These are phyloP conservation scores for Tetracladium setigerum DNA, from an alignment of 495 filamentous ascomycete species.

Conservation along the genomic window DNA sequence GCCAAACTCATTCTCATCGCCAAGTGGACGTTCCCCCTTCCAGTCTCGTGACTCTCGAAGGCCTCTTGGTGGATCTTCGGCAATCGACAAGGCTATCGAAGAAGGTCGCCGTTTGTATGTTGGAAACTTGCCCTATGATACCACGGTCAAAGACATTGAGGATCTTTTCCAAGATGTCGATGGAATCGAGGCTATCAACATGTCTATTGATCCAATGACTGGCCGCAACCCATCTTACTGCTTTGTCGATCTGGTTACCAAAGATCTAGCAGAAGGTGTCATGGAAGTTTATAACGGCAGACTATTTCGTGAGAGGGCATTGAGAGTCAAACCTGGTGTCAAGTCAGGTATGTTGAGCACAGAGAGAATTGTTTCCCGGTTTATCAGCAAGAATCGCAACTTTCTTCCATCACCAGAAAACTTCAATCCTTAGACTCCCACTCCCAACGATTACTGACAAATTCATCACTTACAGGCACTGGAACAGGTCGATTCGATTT, in stretches of 20 bases:
- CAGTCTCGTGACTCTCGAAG: too few relatives aligned
- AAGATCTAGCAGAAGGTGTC: slow-evolving; percentile 48
- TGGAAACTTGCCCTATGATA: slow-evolving; percentile 60
- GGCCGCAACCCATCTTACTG: slow-evolving; percentile 65
- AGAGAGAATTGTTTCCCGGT: too few relatives aligned
- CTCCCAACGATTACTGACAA: too few relatives aligned
- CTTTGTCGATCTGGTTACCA: slow-evolving; percentile 54
- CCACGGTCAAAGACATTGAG: slow-evolving; percentile 53
- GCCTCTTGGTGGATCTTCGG: too few relatives aligned
- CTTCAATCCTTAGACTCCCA: too few relatives aligned
- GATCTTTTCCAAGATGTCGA: slow-evolving; percentile 35
- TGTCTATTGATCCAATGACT: slow-evolving; percentile 59
- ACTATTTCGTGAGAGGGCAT: slow-evolving; percentile 42
- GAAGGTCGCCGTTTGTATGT: slow-evolving; percentile 54
- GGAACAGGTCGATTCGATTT: slow-evolving; percentile 2
- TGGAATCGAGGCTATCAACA: slow-evolving; percentile 50
- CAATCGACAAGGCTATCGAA: slow-evolving; percentile 29
- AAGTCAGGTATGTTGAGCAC: background rate
- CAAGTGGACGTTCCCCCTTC: too few relatives aligned
- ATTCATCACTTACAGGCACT: background rate
- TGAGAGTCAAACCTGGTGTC: slow-evolving; percentile 56
- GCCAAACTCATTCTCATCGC: too few relatives aligned
- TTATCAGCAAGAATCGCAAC: too few relatives aligned
- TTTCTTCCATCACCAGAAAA: too few relatives aligned
- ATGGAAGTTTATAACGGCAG: slow-evolving; percentile 47